phyloP scores from a whole-genome alignment of 2,329 filamentous ascomycete genomes.

The Xylariaceae sp. region DNA sequence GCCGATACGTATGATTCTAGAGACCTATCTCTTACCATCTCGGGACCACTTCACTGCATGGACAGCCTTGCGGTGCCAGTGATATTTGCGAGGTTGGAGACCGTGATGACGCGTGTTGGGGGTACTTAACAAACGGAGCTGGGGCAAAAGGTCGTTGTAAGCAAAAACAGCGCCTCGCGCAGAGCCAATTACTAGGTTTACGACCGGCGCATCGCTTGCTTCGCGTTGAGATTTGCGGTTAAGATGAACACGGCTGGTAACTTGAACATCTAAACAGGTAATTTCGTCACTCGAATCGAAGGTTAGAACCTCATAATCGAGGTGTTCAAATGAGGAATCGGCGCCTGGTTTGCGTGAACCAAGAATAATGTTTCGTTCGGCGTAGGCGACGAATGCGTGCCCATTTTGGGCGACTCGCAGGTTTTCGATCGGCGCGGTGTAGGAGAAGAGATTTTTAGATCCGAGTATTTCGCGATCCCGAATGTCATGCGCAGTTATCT shows the following conservation, averaged over 20 bases:
- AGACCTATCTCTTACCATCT: slow-evolving; percentile 60
- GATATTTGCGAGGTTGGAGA: slow-evolving; percentile 62
- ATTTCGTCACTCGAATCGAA: slow-evolving; percentile 61
- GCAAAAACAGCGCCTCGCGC: slow-evolving; percentile 71
- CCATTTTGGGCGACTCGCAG: slow-evolving; percentile 52
- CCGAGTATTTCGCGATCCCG: slow-evolving; percentile 28
- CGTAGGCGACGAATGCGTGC: slow-evolving; percentile 53
- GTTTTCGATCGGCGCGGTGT: slow-evolving; percentile 41
- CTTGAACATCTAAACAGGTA: slow-evolving; percentile 61
- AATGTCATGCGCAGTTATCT: slow-evolving; percentile 46
- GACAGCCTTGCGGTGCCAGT: slow-evolving; percentile 88
- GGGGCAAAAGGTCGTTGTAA: slow-evolving; percentile 70
- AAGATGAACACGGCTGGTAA: slow-evolving; percentile 33
- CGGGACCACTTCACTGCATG: slow-evolving; percentile 84
- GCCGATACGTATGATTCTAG: neutral
- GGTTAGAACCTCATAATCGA: slow-evolving; percentile 54
- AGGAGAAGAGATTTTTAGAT: slow-evolving; percentile 37
- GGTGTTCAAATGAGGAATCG: slow-evolving; percentile 36
- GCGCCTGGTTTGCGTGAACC: slow-evolving; percentile 44
- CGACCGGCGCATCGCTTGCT: slow-evolving; percentile 34
- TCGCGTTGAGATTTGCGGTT: slow-evolving; percentile 31
- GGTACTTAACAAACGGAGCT: slow-evolving; percentile 46
- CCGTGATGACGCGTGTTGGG: slow-evolving; percentile 43
- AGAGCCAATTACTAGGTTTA: slow-evolving; percentile 78
- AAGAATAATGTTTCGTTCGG: slow-evolving; percentile 54